Base-by-base conservation (phyloP, 805 yeast species). In the Nakazawaea laoshanensis region DNA sequence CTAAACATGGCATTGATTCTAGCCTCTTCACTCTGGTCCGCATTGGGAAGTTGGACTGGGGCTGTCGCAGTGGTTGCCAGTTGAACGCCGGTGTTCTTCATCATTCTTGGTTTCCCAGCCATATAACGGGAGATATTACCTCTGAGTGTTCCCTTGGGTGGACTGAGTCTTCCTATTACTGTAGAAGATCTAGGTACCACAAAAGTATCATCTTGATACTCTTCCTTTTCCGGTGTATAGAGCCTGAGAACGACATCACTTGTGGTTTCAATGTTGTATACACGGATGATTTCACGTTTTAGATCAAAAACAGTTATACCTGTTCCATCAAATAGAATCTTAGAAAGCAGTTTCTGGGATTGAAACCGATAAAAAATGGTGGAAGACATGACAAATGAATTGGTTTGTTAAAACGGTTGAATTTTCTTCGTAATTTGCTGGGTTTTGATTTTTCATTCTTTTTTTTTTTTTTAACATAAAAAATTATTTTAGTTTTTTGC, bases 291-390 rank as follows among this genome's bases (percentile, higher is more conserved):
- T 45, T 92, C 97, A 40, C 89, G 77, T 57, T 92, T 92, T 39
- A 92, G 61, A 50, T 92, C 99, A 58, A 89, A 92, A 1, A 88
- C 95, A 2, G 95, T 85, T 26, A 92, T 75, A 19, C 97, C 96
- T 0, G 98, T 89, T 14, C 98, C 99, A 53, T 92, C 98, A 50
- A 92, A 92, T 29, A 78, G 69, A 18, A 92, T 74, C 27, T 94
- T 70, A 1, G 83, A 75, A 19, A 83, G 78, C 26, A 72, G 77
- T 48, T 77, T 79, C 53, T 88, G 96, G 11, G 95, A 89, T 39
- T 75, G 61, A 56, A 92, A 89, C 50, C 76, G 69, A 52, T 89
- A 89, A 53, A 86, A 92, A 8, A 89, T 83, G 3, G 84, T 79
- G 10, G 95, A 84, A 7, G 94, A 81, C 95, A 86, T 85, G 14